These are phyloP conservation scores for Parathielavia hyrcaniae DNA, from an alignment of 495 filamentous ascomycete species.

Conservation along the genomic window DNA sequence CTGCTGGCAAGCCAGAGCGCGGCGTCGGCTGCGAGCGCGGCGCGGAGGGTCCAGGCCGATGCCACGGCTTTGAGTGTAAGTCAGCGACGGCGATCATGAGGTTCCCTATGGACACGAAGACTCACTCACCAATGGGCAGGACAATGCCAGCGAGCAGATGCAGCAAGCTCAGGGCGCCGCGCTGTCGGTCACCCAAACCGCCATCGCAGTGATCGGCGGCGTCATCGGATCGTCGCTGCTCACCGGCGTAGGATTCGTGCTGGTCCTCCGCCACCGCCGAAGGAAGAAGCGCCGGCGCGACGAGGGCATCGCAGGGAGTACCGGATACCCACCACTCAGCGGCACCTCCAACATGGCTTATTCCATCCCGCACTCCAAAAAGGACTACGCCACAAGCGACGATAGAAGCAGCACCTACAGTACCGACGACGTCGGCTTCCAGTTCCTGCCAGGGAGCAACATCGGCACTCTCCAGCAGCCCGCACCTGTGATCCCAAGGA, in stretches of 20 bases:
- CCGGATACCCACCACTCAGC: conserved; percentile 7
- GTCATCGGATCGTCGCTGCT: conserved; percentile 40
- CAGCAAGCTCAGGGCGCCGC: conserved; percentile 32
- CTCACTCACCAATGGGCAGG: conserved; percentile 16
- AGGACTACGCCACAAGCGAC: conserved; percentile 10
- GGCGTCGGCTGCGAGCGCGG: conserved; percentile 32
- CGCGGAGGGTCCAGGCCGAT: conserved; percentile 32
- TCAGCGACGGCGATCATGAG: conserved; percentile 1
- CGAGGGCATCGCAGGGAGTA: background rate
- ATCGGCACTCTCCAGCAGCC: background rate
- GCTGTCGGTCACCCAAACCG: conserved; percentile 35
- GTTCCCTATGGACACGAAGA: background rate
- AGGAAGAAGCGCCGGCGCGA: conserved; percentile 18
- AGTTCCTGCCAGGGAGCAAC: background rate
- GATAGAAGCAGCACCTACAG: conserved; percentile 15
- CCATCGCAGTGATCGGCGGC: conserved; percentile 38
- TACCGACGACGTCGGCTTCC: conserved; percentile 1
- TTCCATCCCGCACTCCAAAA: background rate
- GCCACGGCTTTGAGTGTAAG: conserved; percentile 33
- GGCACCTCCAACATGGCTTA: conserved; percentile 14
- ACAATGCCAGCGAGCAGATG: conserved; percentile 28
- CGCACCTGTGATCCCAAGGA: background rate
- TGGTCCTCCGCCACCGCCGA: conserved; percentile 32
- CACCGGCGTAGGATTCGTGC: conserved; percentile 29
- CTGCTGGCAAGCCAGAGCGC: conserved; percentile 33